Percentiles rank a stretch among this genome's conserved stretches.
These are phyloP conservation scores for Gossypium turneri DNA, from an alignment of 345 rosid genomes.

Conservation along the genomic window DNA sequence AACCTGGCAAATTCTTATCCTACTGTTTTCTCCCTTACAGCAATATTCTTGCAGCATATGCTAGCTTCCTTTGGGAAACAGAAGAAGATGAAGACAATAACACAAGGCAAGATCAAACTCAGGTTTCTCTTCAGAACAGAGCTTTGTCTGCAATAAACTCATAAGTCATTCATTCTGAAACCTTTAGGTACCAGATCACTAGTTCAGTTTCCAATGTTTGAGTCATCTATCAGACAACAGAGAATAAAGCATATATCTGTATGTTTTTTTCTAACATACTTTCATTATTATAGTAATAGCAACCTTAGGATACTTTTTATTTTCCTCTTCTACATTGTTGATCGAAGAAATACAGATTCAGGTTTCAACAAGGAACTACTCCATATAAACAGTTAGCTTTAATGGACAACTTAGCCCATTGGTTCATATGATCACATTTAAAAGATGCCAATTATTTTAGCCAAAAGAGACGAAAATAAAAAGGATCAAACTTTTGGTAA, in stretches of 20 bases:
- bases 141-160: background rate
- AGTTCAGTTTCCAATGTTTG: background rate
- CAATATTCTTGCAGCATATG: conserved; percentile 67
- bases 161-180: background rate
- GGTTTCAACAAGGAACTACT: background rate
- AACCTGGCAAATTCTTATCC: background rate
- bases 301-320: background rate
- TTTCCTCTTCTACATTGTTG: background rate
- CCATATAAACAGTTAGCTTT: background rate
- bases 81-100: conserved; percentile 33
- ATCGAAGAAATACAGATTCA: background rate
- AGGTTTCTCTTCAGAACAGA: background rate
- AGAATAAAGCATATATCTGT: background rate
- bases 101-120: background rate
- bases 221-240: background rate
- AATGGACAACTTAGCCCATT: background rate
- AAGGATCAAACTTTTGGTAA: background rate
- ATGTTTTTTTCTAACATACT: background rate
- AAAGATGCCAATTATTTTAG: background rate
- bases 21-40: conserved; percentile 31
- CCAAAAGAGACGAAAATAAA: background rate
- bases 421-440: background rate
- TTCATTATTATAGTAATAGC: background rate
- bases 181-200: background rate
- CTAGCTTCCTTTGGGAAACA: conserved; percentile 67